Base-by-base conservation (phyloP, 495 filamentous ascomycete genomes). In the Lophiostoma macrostomum region DNA sequence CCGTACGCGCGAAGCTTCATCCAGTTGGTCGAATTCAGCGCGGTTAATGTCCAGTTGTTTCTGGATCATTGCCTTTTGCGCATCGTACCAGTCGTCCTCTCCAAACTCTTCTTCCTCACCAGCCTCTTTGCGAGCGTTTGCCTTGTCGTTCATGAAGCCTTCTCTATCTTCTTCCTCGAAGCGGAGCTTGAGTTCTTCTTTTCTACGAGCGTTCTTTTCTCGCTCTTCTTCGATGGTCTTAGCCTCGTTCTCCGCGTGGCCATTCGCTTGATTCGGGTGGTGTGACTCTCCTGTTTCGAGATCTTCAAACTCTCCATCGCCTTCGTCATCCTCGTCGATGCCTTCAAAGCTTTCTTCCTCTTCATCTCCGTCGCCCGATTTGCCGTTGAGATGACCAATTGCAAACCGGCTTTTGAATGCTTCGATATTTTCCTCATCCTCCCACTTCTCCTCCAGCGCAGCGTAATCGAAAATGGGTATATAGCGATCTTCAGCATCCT, bases 81-180 rank as follows among this genome's bases (percentile, higher is more conserved):
- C 78, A 65, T 97, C 91, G 66, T 97, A 97, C 94, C 94, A 98
- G 35, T 97, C 89, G 62, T 98, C 93, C 70, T 97, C 91, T 27
- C 89, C 94, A 62, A 95, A 97, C 64, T 93, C 81, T 38, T 80
- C 76, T 31, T 89, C 77, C 0, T 78, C 69, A 13, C 76, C 76
- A 14, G 76, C 83, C 61, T 82, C 80, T 43, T 76, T 67, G 35
- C 84, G 78, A 18, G 81, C 80, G 35, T 82, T 80, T 11, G 87
- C 81, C 60, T 89, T 88, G 61, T 88, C 87, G 61, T 95, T 95
- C 19, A 81, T 81, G 61, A 95, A 88, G 0, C 93, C 93, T 67
- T 98, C 93, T 13, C 86, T 80, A 63, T 98, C 93, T 73, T 98
- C 93, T 66, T 96, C 91, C 65, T 98, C 93, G 64, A 98, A 97